Evolutionary conservation across 768 basidiomycete genomes (phyloP), one percentile per base, ranked within the genome.

Genomic region (Xerocomellus chrysenteron): DNA sequence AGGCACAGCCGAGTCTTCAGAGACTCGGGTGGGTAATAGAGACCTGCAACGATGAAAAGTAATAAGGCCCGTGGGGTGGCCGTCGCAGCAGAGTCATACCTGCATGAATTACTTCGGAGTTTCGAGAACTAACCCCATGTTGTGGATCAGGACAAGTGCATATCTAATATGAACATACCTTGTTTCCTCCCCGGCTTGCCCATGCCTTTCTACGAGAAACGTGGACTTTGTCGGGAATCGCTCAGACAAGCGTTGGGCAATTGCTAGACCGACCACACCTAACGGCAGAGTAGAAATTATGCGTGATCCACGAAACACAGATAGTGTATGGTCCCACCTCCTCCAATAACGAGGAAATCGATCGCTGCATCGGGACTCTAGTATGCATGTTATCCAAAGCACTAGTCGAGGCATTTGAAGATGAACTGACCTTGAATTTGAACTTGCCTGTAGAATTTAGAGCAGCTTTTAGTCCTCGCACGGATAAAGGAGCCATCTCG

Each of bases 101-200:
- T 57, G 91, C 87, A 74, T 98, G 95, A 28, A 98, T 89, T 24
- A 98, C 95, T 67, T 97, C 95, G 0, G 94, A 95, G 69, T 96
- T 97, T 16, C 95, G 84, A 40, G 92, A 94, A 69, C 94, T 94
- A 52, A 24, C 14, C 10, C 14, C 13, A 48, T 19, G 24, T 44
- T 19, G 50, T 47, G 47, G 47, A 33, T 26, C 12, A 24, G 19
- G 28, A n/a, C 13, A 0, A 7, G 13, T 14, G 14, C 13, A 51
- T 16, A 14, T 48, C 19, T 19, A 17, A 48, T 14, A 51, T 11
- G 3, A 21, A 35, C 65, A 43, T 63, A 86, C 92, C 92, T 96
- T 21, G 78, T 96, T 71, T 98, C 95, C 68, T 94, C 87, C 1
- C 95, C 95, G 3, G 84, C 84, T 47, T 76, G 77, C 12, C 68